Percentiles rank a stretch among this genome's conserved stretches.
Conservation (phyloP, 768 basidiomycete species). For the Podaxis sp. region DNA sequence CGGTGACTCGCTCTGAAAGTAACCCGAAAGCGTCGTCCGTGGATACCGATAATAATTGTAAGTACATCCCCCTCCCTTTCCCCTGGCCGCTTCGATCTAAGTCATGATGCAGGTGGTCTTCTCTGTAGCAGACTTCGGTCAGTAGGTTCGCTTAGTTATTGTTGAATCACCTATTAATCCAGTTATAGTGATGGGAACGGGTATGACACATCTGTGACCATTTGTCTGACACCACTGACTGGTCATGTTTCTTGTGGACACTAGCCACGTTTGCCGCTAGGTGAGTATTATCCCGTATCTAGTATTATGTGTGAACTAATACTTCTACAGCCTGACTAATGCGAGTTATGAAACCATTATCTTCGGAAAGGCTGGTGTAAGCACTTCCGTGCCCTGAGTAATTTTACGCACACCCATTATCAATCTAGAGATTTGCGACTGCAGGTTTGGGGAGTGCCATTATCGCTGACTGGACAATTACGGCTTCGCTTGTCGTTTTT, state of each 20-base stretch:
- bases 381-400: background rate
- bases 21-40: background rate
- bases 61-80: background rate
- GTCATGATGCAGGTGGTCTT: background rate
- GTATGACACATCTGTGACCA: background rate
- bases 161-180: background rate
- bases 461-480: background rate
- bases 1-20: background rate
- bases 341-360: background rate
- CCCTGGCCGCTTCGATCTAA: too few species aligned
- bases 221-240: background rate
- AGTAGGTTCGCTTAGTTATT: background rate
- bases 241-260: too few species aligned
- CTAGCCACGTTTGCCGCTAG: background rate
- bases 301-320: background rate
- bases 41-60: conserved; percentile 1
- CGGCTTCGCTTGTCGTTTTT: background rate
- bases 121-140: background rate
- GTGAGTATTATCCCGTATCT: background rate
- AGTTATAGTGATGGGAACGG: background rate
- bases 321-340: background rate
- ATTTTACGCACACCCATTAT: background rate
- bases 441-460: background rate
- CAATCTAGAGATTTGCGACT: background rate
- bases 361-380: background rate